Evolutionary conservation across 805 yeast species (phyloP), one percentile per base, ranked within the genome.

Genomic region (Candida palmyrensis): DNA sequence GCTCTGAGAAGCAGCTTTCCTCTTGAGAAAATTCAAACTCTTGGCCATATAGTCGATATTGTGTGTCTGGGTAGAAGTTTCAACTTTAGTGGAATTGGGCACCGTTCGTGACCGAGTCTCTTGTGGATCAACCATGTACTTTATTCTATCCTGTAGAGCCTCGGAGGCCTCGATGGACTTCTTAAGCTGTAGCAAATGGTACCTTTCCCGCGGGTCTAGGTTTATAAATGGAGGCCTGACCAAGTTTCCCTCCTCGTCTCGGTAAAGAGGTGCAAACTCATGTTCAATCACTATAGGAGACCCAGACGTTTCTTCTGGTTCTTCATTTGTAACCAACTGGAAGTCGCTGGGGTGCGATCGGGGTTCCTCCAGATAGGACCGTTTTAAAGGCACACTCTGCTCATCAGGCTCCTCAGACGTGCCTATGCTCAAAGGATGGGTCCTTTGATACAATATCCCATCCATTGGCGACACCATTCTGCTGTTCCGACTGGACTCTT

Each of bases 171-270:
- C 62, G 7, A 65, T 46, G 3, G 66, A 52, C 39, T 52, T 49
- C 35, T 66, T 66, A 29, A 65, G 42, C 40, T 63, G 69, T 19
- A 66, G 43, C 35, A 66, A 49, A 10, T 62, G 64, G 38, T 66
- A 61, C 18, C 72, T 46, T 40, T 66, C 72, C 22, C 60, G 39
- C 1, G 71, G 72, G 36, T 64, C 71, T 29, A 65, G 49, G 29
- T 62, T 63, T 25, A 66, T 66, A 41, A 66, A 62, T 5, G 71
- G 70, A 0, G 72, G 72, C 29, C 72, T 49, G 3, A 59, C 64
- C 30, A 61, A 40, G 27, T 61, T 56, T 8, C 71, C 71, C 1
- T 56, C 49, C 5, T 48, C 54, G 36, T 66, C 70, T 9, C 49
- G 42, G 38, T 65, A 64, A 17, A 54, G 36, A 4, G 63, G 58